phyloP scores from a whole-genome alignment of 2,329 filamentous ascomycete genomes.

The Hypocrella siamensis region DNA sequence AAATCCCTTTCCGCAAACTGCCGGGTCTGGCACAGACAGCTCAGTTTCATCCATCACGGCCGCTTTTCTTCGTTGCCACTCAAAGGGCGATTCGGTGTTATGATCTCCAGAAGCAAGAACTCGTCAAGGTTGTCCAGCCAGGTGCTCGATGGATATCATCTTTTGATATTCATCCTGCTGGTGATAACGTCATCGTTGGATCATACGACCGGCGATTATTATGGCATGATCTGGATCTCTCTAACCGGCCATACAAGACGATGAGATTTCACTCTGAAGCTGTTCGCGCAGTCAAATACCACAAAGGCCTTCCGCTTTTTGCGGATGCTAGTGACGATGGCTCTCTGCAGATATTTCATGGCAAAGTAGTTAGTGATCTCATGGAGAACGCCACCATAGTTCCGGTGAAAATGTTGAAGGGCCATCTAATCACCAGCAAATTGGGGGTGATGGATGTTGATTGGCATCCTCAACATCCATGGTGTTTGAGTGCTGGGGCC shows the following conservation, averaged over 20 bases:
- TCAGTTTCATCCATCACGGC: conserved; percentile 86
- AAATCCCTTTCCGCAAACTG: conserved; percentile 73
- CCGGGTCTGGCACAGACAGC: conserved; percentile 72
- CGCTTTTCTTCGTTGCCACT: conserved; percentile 91
- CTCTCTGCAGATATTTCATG: conserved; percentile 89
- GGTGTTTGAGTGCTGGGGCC: conserved; percentile 86
- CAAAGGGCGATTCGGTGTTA: conserved; percentile 88
- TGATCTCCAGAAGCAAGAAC: conserved; percentile 78
- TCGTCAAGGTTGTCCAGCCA: conserved; percentile 85
- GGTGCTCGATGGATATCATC: conserved; percentile 87
- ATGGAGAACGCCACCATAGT: conserved; percentile 96
- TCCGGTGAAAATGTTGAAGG: conserved; percentile 82
- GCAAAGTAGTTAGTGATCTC: conserved; percentile 83
- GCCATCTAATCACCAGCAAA: conserved; percentile 73
- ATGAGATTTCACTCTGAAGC: conserved; percentile 89
- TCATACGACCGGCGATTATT: conserved; percentile 87
- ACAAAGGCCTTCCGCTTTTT: conserved; percentile 71
- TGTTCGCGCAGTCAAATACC: conserved; percentile 78
- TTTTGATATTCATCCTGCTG: conserved; percentile 83
- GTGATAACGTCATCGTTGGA: conserved; percentile 86
- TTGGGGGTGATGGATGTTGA: conserved; percentile 87
- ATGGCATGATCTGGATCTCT: conserved; percentile 95
- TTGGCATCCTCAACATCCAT: conserved; percentile 90
- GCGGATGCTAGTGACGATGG: conserved; percentile 93
- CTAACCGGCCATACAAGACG: conserved; percentile 83